phyloP scores from a whole-genome alignment of 1,139 yeast species.

The Geotrichum aggregatum region DNA sequence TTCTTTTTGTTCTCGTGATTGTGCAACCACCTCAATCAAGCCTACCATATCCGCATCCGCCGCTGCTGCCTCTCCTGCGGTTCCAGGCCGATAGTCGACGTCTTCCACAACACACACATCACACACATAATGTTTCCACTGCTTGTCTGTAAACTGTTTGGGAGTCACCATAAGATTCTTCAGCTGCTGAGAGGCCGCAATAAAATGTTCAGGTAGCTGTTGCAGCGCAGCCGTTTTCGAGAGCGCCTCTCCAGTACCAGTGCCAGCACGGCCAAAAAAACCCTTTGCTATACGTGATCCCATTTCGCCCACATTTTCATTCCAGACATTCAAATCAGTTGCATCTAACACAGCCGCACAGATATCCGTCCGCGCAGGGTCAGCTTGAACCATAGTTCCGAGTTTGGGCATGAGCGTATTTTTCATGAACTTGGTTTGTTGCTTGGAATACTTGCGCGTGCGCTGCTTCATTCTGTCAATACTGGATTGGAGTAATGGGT shows the following conservation, averaged over 20 bases:
- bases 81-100: too few species aligned
- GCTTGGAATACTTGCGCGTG: constrained; percentile 82
- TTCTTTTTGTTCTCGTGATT: too few species aligned
- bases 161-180: constrained; percentile 35
- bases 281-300: constrained; percentile 51
- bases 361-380: constrained; percentile 56
- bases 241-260: too few species aligned
- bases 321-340: constrained; percentile 63
- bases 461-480: constrained; percentile 74
- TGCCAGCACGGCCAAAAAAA: constrained; percentile 39
- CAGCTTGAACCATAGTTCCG: constrained; percentile 23
- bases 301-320: constrained; percentile 48
- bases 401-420: constrained; percentile 62
- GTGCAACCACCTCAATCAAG: too few species aligned
- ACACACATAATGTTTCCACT: constrained; percentile 73
- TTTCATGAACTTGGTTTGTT: constrained; percentile 89
- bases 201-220: constrained; percentile 22
- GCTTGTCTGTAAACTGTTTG: constrained; percentile 28
- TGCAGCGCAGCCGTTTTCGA: too few species aligned
- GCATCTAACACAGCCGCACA: constrained; percentile 70
- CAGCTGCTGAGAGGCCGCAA: constrained; percentile 48
- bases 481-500: constrained; percentile 42
- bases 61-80: too few species aligned
- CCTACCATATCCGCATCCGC: too few species aligned
- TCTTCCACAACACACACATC: constrained; percentile 45